Evolutionary conservation across 2,329 filamentous ascomycete species (phyloP), one percentile per base, ranked within the genome.

Genomic region (Aureobasidium pullulans): DNA sequence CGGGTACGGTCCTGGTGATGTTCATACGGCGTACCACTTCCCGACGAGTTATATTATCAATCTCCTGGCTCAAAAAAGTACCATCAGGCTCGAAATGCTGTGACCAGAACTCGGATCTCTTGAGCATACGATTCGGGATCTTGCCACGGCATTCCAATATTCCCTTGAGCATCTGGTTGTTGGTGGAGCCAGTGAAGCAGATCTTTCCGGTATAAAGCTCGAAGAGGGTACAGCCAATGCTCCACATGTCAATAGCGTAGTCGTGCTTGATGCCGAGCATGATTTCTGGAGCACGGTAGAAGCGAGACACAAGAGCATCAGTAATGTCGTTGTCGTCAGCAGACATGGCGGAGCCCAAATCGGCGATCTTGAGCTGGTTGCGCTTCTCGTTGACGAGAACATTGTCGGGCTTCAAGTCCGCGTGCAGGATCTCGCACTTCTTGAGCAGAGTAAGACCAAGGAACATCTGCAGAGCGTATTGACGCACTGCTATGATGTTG

Each of bases 141-240:
- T 92, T 95, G 68, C 94, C 94, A 49, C 95, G 86, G 67, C 93
- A 91, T 71, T 99, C 93, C 86, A 96, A 96, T 67, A 99, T 96
- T 19, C 88, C 87, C 64, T 90, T 89, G 62, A 99, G 83, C 94
- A 99, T 99, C 76, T 96, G 91, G 70, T 99, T 99, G 78, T 99
- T 99, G 76, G 90, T 94, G 64, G 89, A 84, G 61, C 94, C 94
- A 1, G 90, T 91, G 72, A 99, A 99, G 34, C 99, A 80, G 60
- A 99, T 97, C 73, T 96, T 96, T 69, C 94, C 94, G 0, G 94
- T 97, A 77, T 96, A 97, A 42, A 99, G 80, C 75, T 99, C 94
- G 73, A 96, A 99, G 32, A 97, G 80, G 0, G 94, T 99, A 75
- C 94, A 99, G 39, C 94, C 95, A 65, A 97, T 90, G 7, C 93